phyloP scores from a whole-genome alignment of 495 filamentous ascomycete species.

The Lindgomyces ingoldianus region DNA sequence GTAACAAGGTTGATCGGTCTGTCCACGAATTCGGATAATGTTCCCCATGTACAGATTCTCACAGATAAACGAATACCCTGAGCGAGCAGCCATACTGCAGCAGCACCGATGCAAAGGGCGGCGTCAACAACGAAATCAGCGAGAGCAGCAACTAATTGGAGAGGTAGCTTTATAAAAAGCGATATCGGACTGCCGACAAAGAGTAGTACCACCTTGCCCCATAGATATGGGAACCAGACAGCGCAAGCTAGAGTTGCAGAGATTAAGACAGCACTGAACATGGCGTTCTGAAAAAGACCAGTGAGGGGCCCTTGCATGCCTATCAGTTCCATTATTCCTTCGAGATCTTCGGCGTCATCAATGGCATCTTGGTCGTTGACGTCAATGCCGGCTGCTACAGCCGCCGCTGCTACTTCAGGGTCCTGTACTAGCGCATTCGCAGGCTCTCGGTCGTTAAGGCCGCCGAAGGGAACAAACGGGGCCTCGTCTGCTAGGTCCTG shows the following conservation, averaged over 20 bases:
- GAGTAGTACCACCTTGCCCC: constrained; percentile 80
- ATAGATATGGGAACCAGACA: constrained; percentile 88
- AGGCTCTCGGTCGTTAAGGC: constrained; percentile 21
- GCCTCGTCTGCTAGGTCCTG: constrained; percentile 60
- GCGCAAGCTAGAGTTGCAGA: constrained; percentile 79
- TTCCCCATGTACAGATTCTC: constrained; percentile 42
- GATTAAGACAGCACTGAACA: constrained; percentile 89
- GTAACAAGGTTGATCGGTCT: constrained; percentile 22
- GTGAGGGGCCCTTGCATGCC: constrained; percentile 93
- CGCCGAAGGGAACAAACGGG: constrained; percentile 60
- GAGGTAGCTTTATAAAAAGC: constrained; percentile 66
- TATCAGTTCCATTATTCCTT: constrained; percentile 93
- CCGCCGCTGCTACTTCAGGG: constrained; percentile 47
- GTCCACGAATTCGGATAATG: constrained; percentile 20
- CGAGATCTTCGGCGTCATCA: constrained; percentile 95
- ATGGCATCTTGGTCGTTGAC: constrained; percentile 54
- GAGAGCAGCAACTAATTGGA: constrained; percentile 65
- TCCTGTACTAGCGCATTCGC: constrained; percentile 36
- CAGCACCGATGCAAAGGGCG: constrained; percentile 58
- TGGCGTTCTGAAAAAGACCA: constrained; percentile 87
- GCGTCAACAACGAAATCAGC: constrained; percentile 72
- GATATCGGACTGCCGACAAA: constrained; percentile 75
- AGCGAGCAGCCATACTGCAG: constrained; percentile 56
- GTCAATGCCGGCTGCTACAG: constrained; percentile 56
- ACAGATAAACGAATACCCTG: constrained; percentile 50